These are phyloP conservation scores for Fragaria ananassa DNA, from an alignment of 306 rosid genomes.

Conservation along the genomic window DNA sequence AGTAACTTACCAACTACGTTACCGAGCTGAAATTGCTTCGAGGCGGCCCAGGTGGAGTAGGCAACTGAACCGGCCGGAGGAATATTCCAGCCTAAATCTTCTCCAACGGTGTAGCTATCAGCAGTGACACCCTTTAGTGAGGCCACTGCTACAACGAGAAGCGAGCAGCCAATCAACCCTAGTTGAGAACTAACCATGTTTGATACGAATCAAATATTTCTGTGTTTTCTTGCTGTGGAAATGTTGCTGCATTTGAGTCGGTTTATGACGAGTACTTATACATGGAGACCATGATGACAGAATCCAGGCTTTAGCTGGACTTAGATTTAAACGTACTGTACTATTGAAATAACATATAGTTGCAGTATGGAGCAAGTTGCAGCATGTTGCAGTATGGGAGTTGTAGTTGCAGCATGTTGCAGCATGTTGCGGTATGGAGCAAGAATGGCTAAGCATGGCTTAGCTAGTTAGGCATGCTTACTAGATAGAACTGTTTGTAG, in stretches of 20 bases:
- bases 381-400: too few relatives aligned
- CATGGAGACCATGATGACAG: not conserved
- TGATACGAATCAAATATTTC: not conserved
- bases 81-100: constrained; percentile 27
- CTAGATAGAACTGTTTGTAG: too few relatives aligned
- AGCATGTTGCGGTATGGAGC: too few relatives aligned
- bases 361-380: too few relatives aligned
- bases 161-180: constrained; percentile 22
- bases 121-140: constrained; percentile 8
- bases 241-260: not conserved
- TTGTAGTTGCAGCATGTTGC: too few relatives aligned
- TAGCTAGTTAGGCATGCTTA: too few relatives aligned
- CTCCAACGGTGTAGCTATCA: constrained; percentile 24
- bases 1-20: constrained; percentile 17
- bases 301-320: not conserved
- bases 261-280: not conserved
- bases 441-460: too few relatives aligned
- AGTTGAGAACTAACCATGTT: not conserved
- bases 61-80: constrained; percentile 26
- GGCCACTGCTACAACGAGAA: constrained; percentile 10
- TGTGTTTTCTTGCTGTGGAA: constrained; percentile 14
- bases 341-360: too few relatives aligned
- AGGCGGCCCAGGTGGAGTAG: constrained; percentile 26
- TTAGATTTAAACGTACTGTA: not conserved
- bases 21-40: constrained; percentile 15